Evolutionary conservation across 2,329 filamentous ascomycete genomes (phyloP).

Genomic region (Hypoxylon sp.): DNA sequence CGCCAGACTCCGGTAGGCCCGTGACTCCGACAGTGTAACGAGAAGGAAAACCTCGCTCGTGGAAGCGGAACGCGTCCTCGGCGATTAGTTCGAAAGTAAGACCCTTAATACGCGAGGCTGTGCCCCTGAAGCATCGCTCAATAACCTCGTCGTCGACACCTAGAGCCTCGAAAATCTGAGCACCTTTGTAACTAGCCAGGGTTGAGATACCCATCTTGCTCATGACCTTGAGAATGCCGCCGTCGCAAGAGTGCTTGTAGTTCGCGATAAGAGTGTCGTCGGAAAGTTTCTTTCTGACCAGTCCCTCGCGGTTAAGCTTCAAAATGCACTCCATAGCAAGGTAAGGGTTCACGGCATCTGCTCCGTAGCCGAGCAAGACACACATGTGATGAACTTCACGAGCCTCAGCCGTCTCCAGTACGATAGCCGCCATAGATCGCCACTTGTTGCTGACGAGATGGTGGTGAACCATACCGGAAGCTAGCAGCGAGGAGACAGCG

Average conservation of each 20-base stretch:
- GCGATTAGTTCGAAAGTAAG: constrained; percentile 93
- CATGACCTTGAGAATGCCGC: constrained; percentile 98
- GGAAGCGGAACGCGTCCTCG: constrained; percentile 92
- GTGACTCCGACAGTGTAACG: constrained; percentile 78
- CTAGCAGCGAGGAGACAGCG: constrained; percentile 83
- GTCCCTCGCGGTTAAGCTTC: constrained; percentile 92
- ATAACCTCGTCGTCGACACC: constrained; percentile 92
- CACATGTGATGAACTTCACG: constrained; percentile 99
- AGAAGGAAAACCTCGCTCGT: constrained; percentile 90
- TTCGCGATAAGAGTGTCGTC: constrained; percentile 88
- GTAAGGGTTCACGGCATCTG: constrained; percentile 93
- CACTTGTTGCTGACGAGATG: constrained; percentile 96
- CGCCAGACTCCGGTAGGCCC: constrained; percentile 88
- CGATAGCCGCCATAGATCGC: constrained; percentile 85
- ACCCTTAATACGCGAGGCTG: constrained; percentile 91
- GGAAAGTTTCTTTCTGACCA: constrained; percentile 88
- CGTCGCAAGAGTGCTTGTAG: constrained; percentile 96
- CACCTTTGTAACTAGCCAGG: constrained; percentile 94
- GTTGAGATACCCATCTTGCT: constrained; percentile 99
- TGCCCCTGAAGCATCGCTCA: constrained; percentile 93
- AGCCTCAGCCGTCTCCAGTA: constrained; percentile 93
- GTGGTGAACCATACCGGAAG: constrained; percentile 93
- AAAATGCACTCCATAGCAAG: constrained; percentile 95
- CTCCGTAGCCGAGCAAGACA: constrained; percentile 94
- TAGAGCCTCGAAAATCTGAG: constrained; percentile 96